Base-by-base conservation (phyloP, 495 filamentous ascomycete species). In the Penicillium parvum region DNA sequence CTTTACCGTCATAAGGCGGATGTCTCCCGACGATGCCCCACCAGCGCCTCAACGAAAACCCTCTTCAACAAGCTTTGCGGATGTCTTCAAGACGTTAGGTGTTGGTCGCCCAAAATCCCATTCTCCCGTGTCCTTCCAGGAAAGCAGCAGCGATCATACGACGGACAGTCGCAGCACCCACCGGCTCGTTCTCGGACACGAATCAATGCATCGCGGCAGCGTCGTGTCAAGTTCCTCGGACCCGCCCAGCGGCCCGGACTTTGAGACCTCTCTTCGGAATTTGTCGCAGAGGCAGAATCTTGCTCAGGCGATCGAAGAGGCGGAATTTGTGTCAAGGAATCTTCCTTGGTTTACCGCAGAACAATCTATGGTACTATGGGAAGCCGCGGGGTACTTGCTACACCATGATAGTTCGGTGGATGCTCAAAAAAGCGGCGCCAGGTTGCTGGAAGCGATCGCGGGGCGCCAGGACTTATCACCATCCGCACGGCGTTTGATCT, bases 21-120 rank as follows among this genome's bases (percentile, higher is more conserved):
- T 73, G 68, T 65, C 65, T 69, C 59, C 66, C 61, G 68, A 69
- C 55, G 67, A 73, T 72, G 70, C 51, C 60, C 51, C 55, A 60
- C 49, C 53, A 29, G 43, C 61, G 39, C 56, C 65, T 25, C 58
- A 64, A 29, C 51, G 50, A 26, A 71, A 71, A 52, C 51, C 59
- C 28, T 59, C 68, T 42, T 60, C 66, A 33, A 64, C 66, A 23
- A 70, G 57, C 35, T 67, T 72, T 49, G 64, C 65, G 29, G 66
- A 68, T 63, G 70, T 73, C 20, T 69, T 72, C 52, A 71, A 67
- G 43, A 71, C 66, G 23, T 37, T 73, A 72, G 61, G 60, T 37
- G 60, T 65, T 38, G 51, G 57, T 47, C 65, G 65, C 37, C 57
- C 65, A 1, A 71, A 69, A 57, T 66, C 65, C 23, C 53, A 60